phyloP scores from a whole-genome alignment of 495 filamentous ascomycete genomes.

The Daldinia bambusicola region DNA sequence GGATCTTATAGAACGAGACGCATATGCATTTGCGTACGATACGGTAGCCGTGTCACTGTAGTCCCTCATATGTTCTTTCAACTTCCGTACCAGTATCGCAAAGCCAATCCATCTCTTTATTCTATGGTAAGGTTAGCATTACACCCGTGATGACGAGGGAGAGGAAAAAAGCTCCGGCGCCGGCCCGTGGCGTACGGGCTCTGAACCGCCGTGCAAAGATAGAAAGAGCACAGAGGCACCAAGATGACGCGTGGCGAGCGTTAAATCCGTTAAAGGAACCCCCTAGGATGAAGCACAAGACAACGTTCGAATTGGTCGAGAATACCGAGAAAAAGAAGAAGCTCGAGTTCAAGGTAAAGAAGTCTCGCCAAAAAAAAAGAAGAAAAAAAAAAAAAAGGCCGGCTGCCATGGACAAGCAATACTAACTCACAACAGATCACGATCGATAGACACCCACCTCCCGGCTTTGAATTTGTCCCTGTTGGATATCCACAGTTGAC shows the following conservation, averaged over 20 bases:
- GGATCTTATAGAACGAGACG: conserved; percentile 23
- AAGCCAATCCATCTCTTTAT: conserved; percentile 25
- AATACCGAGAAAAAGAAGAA: conserved; percentile 68
- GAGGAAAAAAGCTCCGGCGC: conserved; percentile 46
- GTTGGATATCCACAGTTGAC: conserved; percentile 81
- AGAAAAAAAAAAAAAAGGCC: no score
- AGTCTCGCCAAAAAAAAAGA: conserved; percentile 24
- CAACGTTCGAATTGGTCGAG: conserved; percentile 65
- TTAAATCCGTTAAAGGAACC: conserved; percentile 47
- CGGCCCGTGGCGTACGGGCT: conserved; percentile 35
- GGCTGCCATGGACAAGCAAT: conserved; percentile 6
- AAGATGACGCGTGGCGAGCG: conserved; percentile 37
- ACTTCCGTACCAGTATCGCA: conserved; percentile 36
- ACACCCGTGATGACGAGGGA: conserved; percentile 46
- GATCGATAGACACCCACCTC: conserved; percentile 63
- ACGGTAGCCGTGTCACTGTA: conserved; percentile 45
- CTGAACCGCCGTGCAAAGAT: conserved; percentile 41
- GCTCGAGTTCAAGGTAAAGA: conserved; percentile 60
- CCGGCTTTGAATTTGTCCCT: conserved; percentile 87
- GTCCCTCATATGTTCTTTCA: conserved; percentile 29
- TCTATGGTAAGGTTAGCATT: conserved; percentile 48
- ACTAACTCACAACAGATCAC: conserved; percentile 57
- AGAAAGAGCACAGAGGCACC: conserved; percentile 37
- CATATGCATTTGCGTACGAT: conserved; percentile 33
- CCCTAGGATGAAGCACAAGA: conserved; percentile 60